phyloP scores from a whole-genome alignment of 768 basidiomycete species.

The Russula earlei region DNA sequence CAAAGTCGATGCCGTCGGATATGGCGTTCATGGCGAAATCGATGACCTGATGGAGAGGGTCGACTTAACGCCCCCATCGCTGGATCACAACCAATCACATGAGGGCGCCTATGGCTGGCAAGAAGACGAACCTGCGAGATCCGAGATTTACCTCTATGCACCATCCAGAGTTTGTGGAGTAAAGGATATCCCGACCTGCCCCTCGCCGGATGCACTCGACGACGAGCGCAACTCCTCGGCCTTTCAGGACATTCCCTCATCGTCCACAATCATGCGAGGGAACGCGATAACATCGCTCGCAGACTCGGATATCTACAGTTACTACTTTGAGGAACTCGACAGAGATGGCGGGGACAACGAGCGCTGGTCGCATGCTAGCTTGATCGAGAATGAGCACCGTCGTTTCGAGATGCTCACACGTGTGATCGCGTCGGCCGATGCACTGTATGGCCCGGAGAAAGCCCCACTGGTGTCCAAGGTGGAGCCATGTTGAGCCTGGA shows the following conservation, averaged over 20 bases:
- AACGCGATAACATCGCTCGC: background rate
- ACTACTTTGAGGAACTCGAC: background rate
- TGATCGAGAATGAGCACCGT: slow-evolving; percentile 11
- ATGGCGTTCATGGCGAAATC: background rate
- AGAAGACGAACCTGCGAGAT: slow-evolving; percentile 12
- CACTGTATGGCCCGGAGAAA: slow-evolving; percentile 2
- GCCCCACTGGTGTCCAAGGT: slow-evolving; percentile 13
- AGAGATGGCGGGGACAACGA: background rate
- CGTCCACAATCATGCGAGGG: background rate
- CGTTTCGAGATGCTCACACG: slow-evolving; percentile 6
- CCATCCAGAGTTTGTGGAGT: background rate
- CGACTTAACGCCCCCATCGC: background rate
- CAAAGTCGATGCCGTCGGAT: background rate
- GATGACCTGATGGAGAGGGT: background rate
- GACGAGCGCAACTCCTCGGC: slow-evolving; percentile 17
- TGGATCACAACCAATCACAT: background rate
- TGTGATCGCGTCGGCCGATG: slow-evolving; percentile 7
- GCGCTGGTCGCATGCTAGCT: background rate
- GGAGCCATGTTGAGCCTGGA: background rate
- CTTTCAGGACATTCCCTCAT: background rate
- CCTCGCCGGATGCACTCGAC: background rate
- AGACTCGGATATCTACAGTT: background rate
- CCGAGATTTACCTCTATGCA: slow-evolving; percentile 12
- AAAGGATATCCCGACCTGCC: background rate
- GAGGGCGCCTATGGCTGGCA: slow-evolving; percentile 4